Evolutionary conservation across 768 basidiomycete genomes (phyloP).

Genomic region (Lactifluus volemus): DNA sequence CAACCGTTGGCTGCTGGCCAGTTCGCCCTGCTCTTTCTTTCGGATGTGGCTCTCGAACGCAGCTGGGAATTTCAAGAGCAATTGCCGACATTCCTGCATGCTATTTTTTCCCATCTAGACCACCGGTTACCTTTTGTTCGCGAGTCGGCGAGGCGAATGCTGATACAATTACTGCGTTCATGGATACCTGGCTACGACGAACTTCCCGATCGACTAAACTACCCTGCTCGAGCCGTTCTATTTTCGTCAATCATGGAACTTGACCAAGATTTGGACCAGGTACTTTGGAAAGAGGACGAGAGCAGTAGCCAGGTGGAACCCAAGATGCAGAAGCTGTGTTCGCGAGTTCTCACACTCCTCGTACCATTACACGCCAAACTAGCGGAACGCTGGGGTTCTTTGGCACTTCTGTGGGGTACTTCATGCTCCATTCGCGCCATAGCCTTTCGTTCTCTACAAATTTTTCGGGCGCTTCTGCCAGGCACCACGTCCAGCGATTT

Average conservation of each 20-base stretch:
- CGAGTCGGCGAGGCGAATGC: slow-evolving; percentile 61
- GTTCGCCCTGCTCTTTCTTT: slow-evolving; percentile 79
- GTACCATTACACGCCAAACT: slow-evolving; percentile 63
- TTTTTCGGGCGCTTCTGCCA: slow-evolving; percentile 77
- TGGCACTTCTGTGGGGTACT: slow-evolving; percentile 80
- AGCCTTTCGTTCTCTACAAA: slow-evolving; percentile 83
- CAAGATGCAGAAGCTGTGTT: slow-evolving; percentile 63
- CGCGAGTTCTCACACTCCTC: slow-evolving; percentile 56
- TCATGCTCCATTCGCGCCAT: slow-evolving; percentile 77
- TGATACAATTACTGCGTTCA: slow-evolving; percentile 77
- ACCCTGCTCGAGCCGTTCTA: slow-evolving; percentile 40
- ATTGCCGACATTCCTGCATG: slow-evolving; percentile 69
- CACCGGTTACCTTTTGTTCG: slow-evolving; percentile 65
- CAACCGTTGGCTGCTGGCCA: slow-evolving; percentile 74
- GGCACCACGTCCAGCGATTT: slow-evolving; percentile 62
- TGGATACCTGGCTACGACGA: slow-evolving; percentile 76
- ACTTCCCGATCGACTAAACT: slow-evolving; percentile 47
- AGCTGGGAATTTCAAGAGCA: slow-evolving; percentile 67
- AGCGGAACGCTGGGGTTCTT: slow-evolving; percentile 65
- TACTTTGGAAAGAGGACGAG: slow-evolving; percentile 72
- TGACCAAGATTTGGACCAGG: slow-evolving; percentile 46
- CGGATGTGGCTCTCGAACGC: slow-evolving; percentile 65
- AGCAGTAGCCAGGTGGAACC: slow-evolving; percentile 42
- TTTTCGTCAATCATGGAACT: slow-evolving; percentile 44
- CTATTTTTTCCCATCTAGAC: slow-evolving; percentile 75